These are phyloP conservation scores for Triadica sebifera DNA, from an alignment of 345 rosid species.

Conservation along the genomic window DNA sequence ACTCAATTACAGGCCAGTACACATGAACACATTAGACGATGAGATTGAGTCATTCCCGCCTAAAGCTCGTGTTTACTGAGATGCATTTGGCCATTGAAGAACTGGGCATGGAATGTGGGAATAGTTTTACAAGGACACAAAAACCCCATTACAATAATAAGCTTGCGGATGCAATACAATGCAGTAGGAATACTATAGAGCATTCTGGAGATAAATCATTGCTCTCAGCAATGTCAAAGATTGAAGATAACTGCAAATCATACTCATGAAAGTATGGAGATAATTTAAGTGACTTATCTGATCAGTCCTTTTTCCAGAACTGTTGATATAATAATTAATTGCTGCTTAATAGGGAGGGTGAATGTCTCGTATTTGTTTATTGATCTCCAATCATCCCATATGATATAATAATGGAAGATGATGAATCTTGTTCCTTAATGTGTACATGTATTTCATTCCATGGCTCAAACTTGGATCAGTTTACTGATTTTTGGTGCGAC, in stretches of 20 bases:
- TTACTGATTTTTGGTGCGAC: too few species aligned
- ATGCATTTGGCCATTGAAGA: slow-evolving; percentile 10
- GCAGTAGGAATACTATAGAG: slow-evolving; percentile 12
- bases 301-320: not conserved
- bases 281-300: too few species aligned
- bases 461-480: too few species aligned
- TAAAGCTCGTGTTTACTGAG: slow-evolving; percentile 94
- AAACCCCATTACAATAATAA: slow-evolving; percentile 13
- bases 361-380: too few species aligned
- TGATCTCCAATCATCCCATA: not conserved
- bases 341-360: not conserved
- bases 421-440: not conserved
- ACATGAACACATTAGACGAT: slow-evolving; percentile 89
- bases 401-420: not conserved
- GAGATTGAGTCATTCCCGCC: slow-evolving; percentile 90
- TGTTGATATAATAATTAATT: not conserved
- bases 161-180: slow-evolving; percentile 29
- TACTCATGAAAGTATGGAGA: too few species aligned
- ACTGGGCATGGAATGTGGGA: not conserved
- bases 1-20: slow-evolving; percentile 91
- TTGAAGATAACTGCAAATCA: not conserved
- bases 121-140: slow-evolving; percentile 1
- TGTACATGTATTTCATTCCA: too few species aligned
- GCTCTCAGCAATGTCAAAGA: slow-evolving; percentile 18
- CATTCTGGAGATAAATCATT: slow-evolving; percentile 21